Evolutionary conservation across 176 grass and related monocot genomes (phyloP).

Genomic region (Bromus sterilis): DNA sequence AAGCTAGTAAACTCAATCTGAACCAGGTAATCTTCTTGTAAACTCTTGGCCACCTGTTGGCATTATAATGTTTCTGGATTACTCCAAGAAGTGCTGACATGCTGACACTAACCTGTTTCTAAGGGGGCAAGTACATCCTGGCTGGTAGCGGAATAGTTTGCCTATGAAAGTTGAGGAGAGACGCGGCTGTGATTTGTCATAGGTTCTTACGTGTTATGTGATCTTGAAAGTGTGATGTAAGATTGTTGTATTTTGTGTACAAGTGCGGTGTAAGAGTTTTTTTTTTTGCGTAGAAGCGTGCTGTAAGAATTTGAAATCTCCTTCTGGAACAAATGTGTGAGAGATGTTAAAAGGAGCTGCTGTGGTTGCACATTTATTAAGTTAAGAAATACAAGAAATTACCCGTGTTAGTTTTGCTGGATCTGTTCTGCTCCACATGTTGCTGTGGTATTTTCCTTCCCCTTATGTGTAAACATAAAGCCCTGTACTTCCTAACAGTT

Average conservation of each 20-base stretch:
- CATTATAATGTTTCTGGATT: not conserved
- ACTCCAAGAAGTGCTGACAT: not conserved
- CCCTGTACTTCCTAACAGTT: not conserved
- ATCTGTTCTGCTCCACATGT: not conserved
- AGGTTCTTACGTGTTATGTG: constrained; percentile 5
- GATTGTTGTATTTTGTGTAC: not conserved
- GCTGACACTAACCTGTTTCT: not conserved
- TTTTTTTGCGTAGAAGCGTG: not conserved
- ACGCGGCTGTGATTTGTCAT: not conserved
- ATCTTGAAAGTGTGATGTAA: not conserved
- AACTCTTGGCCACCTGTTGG: not conserved
- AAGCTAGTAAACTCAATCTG: constrained; percentile 20
- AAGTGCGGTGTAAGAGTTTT: not conserved
- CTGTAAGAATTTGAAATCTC: not conserved
- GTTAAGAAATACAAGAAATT: not conserved
- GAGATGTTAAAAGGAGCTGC: not conserved
- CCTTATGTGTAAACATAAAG: not conserved
- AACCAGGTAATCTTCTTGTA: constrained; percentile 13
- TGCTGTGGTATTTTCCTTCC: not conserved
- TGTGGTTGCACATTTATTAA: not conserved
- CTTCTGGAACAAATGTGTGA: not conserved
- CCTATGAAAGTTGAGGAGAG: not conserved
- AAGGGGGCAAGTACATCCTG: constrained; percentile 7
- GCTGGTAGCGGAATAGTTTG: not conserved
- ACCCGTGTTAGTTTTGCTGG: not conserved